Conservation (phyloP, 495 filamentous ascomycete genomes). For the Hypoxylon rickii region DNA sequence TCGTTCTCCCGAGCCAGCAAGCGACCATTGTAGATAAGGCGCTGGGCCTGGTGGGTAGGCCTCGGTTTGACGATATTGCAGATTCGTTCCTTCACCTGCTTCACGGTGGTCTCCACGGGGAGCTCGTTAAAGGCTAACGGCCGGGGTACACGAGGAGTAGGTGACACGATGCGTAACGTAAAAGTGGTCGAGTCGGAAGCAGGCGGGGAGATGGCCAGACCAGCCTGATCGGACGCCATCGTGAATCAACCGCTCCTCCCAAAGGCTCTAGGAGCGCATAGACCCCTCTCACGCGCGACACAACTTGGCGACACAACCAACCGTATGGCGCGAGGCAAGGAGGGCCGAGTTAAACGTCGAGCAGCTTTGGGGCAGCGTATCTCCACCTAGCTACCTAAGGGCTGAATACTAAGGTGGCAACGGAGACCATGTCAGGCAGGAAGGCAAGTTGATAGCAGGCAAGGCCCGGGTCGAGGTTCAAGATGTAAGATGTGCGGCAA, state of each 20-base stretch:
- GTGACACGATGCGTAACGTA: conserved; percentile 67
- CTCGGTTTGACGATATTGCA: conserved; percentile 56
- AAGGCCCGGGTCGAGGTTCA: too few species aligned
- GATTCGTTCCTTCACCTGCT: conserved; percentile 64
- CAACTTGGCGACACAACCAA: background rate
- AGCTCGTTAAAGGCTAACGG: conserved; percentile 59
- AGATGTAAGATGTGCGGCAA: conserved; percentile 21
- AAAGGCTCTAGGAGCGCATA: conserved; percentile 1
- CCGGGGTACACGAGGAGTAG: conserved; percentile 59
- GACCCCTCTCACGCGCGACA: too few species aligned
- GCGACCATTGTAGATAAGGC: conserved; percentile 70
- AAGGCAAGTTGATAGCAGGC: background rate
- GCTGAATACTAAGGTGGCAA: conserved; percentile 9
- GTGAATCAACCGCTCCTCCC: conserved; percentile 4
- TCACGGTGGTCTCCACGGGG: conserved; percentile 60
- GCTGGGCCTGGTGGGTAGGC: conserved; percentile 59
- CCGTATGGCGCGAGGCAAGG: background rate
- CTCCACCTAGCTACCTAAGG: conserved; percentile 2
- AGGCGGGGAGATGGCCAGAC: conserved; percentile 20
- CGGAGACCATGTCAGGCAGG: conserved; percentile 30
- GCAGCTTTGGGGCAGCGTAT: conserved; percentile 17
- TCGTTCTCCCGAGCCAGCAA: conserved; percentile 57
- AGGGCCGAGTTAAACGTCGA: conserved; percentile 9
- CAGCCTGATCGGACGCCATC: conserved; percentile 33
- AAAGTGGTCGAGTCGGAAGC: conserved; percentile 40